Percentiles rank a stretch among this genome's conserved stretches.
phyloP scores from a whole-genome alignment of 1,139 yeast genomes.

The Saccharomyces uvarum region DNA sequence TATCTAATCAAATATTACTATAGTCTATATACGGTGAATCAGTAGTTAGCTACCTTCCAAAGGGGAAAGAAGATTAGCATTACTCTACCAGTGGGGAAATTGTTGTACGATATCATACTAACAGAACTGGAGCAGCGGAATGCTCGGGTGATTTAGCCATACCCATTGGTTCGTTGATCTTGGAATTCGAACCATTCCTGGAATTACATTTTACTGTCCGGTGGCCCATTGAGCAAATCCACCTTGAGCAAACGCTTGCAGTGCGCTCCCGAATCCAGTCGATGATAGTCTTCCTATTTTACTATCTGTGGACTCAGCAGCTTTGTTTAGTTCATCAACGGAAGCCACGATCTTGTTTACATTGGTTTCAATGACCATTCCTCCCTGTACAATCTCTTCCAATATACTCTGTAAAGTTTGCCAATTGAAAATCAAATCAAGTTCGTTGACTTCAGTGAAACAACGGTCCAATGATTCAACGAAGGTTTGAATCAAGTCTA shows the following conservation, averaged over 20 bases:
- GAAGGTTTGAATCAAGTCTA: constrained; percentile 91
- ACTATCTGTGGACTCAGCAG: constrained; percentile 22
- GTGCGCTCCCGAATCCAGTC: constrained; percentile 22
- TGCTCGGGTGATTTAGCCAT: not conserved
- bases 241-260: constrained; percentile 29
- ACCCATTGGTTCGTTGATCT: not conserved
- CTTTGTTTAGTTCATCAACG: constrained; percentile 37
- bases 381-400: constrained; percentile 92
- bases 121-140: not conserved
- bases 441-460: constrained; percentile 88
- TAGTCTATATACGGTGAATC: no score
- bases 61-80: not conserved
- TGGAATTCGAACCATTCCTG: not conserved
- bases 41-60: no score
- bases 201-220: constrained; percentile 16
- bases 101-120: not conserved
- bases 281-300: constrained; percentile 16
- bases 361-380: constrained; percentile 96
- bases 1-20: no score
- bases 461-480: constrained; percentile 92
- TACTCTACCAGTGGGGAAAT: no score
- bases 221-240: constrained; percentile 31
- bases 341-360: constrained; percentile 78
- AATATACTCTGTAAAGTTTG: constrained; percentile 87
- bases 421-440: constrained; percentile 95